Conservation (phyloP, 768 basidiomycete species). For the Pleurotus giganteus region DNA sequence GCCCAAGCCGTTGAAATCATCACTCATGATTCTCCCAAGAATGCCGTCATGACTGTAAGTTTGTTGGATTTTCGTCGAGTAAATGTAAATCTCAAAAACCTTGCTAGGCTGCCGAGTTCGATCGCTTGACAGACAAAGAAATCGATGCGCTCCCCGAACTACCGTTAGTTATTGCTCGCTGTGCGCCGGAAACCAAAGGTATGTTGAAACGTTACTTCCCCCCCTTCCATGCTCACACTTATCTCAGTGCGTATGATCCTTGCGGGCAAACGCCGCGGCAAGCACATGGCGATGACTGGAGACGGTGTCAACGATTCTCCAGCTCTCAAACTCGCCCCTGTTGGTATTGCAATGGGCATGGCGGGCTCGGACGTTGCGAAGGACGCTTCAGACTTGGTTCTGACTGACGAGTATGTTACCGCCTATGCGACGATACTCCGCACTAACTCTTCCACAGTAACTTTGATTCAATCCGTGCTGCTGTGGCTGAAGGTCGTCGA, state of each 20-base stretch:
- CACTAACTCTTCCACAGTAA: constrained; percentile 27
- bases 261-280: constrained; percentile 52
- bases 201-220: neutral
- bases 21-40: constrained; percentile 34
- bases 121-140: constrained; percentile 50
- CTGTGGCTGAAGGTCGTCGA: constrained; percentile 56
- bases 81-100: neutral
- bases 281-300: constrained; percentile 54
- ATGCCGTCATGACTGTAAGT: constrained; percentile 35
- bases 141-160: constrained; percentile 47
- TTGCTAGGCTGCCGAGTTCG: constrained; percentile 41
- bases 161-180: constrained; percentile 58
- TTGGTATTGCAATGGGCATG: constrained; percentile 26
- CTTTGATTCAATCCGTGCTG: constrained; percentile 60
- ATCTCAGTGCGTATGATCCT: constrained; percentile 49
- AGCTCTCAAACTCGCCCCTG: constrained; percentile 24
- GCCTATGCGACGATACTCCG: neutral
- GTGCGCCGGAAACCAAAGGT: constrained; percentile 52
- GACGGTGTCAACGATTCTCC: constrained; percentile 62
- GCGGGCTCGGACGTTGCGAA: constrained; percentile 29
- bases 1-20: constrained; percentile 48
- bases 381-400: constrained; percentile 53
- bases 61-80: neutral
- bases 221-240: neutral
- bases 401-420: constrained; percentile 79